A percentile compares a stretch with the other conserved stretches of the same genome.
Conservation (phyloP, 2,329 filamentous ascomycete species). For the Alternaria infectoria region DNA sequence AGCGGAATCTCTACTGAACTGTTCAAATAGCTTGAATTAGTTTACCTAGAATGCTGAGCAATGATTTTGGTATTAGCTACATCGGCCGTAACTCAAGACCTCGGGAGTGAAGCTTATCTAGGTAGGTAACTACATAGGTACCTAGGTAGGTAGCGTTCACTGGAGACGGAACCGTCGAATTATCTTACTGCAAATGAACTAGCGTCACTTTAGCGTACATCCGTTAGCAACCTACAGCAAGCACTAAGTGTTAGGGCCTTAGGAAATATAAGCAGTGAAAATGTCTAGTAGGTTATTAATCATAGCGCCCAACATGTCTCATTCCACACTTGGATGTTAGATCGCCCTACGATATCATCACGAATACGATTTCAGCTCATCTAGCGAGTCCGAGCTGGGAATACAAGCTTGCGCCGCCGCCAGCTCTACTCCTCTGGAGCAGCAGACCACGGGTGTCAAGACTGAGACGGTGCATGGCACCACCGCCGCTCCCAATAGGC, state of each 20-base stretch:
- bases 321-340: conserved; percentile 31
- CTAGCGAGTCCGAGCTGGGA: conserved; percentile 15
- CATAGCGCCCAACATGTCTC: conserved; percentile 16
- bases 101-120: not conserved
- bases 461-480: conserved; percentile 25
- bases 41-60: not conserved
- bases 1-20: not conserved
- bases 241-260: not conserved
- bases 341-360: conserved; percentile 35
- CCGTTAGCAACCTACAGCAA: not conserved
- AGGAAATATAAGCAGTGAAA: not conserved
- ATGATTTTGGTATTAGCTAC: not conserved
- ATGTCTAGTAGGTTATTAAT: not conserved
- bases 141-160: not conserved
- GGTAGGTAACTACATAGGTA: not conserved
- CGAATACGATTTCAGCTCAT: conserved; percentile 22
- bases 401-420: not conserved
- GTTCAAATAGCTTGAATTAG: not conserved
- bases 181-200: not conserved
- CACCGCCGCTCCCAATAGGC: conserved; percentile 11
- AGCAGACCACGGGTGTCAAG: conserved; percentile 26
- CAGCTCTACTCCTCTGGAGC: not conserved
- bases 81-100: not conserved
- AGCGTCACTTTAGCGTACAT: not conserved
- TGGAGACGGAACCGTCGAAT: not conserved